phyloP scores from a whole-genome alignment of 202 grass and related monocot species.

The Schoenoplectus tabernaemontani region DNA sequence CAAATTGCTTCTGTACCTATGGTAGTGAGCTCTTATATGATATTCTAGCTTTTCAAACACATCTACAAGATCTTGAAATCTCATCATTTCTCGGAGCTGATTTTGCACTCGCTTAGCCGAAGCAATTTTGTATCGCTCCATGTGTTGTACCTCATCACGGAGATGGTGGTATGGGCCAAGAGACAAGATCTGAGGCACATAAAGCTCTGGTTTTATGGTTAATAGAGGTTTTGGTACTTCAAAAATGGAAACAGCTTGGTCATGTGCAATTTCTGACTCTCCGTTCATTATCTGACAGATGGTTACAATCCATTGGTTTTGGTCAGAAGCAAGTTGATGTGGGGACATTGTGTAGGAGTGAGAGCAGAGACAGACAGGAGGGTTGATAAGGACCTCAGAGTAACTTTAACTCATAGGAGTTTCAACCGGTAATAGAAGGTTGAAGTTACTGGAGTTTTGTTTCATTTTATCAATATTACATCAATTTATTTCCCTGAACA shows the following conservation, averaged over 20 bases:
- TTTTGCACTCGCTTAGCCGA: conserved; percentile 36
- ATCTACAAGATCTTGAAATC: conserved; percentile 37
- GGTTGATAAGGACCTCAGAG: conserved; percentile 25
- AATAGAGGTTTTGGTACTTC: conserved; percentile 53
- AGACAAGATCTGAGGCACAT: conserved; percentile 52
- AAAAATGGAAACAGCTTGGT: conserved; percentile 46
- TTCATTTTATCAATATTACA: not conserved
- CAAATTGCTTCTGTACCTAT: conserved; percentile 29
- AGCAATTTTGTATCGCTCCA: conserved; percentile 65
- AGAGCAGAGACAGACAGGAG: not conserved
- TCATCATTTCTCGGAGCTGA: conserved; percentile 25
- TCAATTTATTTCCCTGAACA: not conserved
- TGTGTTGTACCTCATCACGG: conserved; percentile 40
- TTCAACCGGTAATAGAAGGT: not conserved
- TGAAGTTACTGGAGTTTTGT: not conserved
- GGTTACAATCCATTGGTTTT: conserved; percentile 51
- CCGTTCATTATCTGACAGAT: conserved; percentile 41
- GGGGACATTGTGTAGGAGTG: conserved; percentile 23
- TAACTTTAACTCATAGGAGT: conserved; percentile 25
- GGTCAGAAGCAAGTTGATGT: conserved; percentile 30
- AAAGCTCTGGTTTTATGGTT: conserved; percentile 46
- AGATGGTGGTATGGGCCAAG: conserved; percentile 74
- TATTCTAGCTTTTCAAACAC: conserved; percentile 39
- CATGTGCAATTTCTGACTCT: conserved; percentile 34
- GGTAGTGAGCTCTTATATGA: conserved; percentile 62